Evolutionary conservation across 768 basidiomycete genomes (phyloP), one percentile per base, ranked within the genome.

Genomic region (Termitomyces sp.): DNA sequence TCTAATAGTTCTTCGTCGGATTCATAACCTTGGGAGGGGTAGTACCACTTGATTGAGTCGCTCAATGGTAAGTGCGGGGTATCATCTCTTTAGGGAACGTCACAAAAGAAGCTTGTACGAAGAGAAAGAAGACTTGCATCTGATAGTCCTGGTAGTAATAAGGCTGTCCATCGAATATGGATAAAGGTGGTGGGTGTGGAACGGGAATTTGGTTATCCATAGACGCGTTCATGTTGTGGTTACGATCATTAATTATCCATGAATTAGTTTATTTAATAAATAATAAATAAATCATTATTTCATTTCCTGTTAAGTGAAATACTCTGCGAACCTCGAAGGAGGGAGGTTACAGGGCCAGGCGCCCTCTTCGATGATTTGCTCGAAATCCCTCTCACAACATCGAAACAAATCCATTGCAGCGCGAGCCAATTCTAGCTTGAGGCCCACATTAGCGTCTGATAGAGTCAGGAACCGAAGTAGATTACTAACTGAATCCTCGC

Each of bases 21-120:
- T 57, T 81, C 80, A 65, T 85, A 79, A 27, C 86, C 88, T 65
- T 86, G 83, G n/a, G 87, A 84, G 2, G 91, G 91, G 65, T 90
- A 92, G 67, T 90, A 92, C 88, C 89, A 93, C 22, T 82, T 78
- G 64, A 90, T 88, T 58, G 80, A 82, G 71, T 93, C 91, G 62
- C 84, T 85, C 58, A 86, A 68, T 46, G 85, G 81, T 32, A 81
- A 70, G 39, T 61, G 58, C 34, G 59, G 56, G 41, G 52, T 34
- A 43, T 63, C 63, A 55, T 58, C 63, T 24, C 63, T 64, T 32
- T 18, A 37, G 14, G 43, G 29, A 47, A 53, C 44, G 36, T 43
- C 22, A 52, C 22, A n/a, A 14, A 44, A 20, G 18, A 50, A n/a
- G 31, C 20, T 16, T 22, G 20, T 2, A 2, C 5, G 20, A 34